These are phyloP conservation scores for Kodamaea derodonti DNA, from an alignment of 1,139 yeast genomes.

Conservation along the genomic window DNA sequence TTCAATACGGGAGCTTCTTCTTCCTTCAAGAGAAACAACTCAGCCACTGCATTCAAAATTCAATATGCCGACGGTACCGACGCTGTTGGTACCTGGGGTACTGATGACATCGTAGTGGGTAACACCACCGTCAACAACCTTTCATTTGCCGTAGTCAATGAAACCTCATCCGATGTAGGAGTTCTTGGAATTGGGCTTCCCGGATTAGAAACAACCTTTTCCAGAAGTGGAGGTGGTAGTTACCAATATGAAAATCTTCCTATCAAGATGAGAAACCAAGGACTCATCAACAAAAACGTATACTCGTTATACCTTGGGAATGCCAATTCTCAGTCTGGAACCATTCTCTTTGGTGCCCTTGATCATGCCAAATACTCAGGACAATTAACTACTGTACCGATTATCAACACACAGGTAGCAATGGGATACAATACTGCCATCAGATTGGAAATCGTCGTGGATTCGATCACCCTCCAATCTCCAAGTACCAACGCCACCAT, in stretches of 20 bases:
- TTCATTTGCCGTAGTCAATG: conserved; percentile 50
- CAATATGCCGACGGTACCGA: conserved; percentile 59
- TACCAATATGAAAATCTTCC: conserved; percentile 55
- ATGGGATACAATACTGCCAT: conserved; percentile 21
- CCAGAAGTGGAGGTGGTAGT: conserved; percentile 12
- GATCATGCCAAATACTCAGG: conserved; percentile 52
- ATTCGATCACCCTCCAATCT: conserved; percentile 13
- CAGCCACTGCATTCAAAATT: conserved; percentile 39
- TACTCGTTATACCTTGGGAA: conserved; percentile 43
- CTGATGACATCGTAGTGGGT: conserved; percentile 40
- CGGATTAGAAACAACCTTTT: conserved; percentile 41
- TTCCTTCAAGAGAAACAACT: conserved; percentile 28
- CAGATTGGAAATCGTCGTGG: conserved; percentile 26
- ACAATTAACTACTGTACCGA: conserved; percentile 30
- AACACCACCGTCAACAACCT: conserved; percentile 38
- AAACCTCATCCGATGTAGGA: conserved; percentile 40
- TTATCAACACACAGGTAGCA: conserved; percentile 14
- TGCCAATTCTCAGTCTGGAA: conserved; percentile 26
- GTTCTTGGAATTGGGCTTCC: conserved; percentile 55
- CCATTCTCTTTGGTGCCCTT: conserved; percentile 55
- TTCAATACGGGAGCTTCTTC: conserved; percentile 33
- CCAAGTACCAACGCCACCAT: conserved; percentile 6
- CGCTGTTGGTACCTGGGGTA: conserved; percentile 61
- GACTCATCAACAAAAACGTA: conserved; percentile 43
- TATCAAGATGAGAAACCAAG: conserved; percentile 45